Evolutionary conservation across 2,329 filamentous ascomycete genomes (phyloP), one percentile per base, ranked within the genome.

Genomic region (Paecilomyces sp.): DNA sequence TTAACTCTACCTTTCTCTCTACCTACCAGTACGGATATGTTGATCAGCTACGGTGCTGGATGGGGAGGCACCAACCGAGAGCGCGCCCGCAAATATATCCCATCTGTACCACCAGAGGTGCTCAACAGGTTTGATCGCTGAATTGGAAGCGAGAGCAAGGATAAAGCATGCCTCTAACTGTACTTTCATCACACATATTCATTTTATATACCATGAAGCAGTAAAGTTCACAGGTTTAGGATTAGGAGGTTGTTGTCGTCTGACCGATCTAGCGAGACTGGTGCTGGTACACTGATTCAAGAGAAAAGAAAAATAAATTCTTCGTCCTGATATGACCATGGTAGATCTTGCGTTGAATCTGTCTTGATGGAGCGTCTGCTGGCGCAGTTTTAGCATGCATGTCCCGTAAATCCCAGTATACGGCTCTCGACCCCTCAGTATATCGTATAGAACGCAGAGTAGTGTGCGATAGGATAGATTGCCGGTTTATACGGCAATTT

Each of bases 21-120:
- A 30, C 94, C 94, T 1, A 96, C 93, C 1, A 94, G 91, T 60
- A 97, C 92, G 28, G 94, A 99, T 74, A 99, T 99, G 94, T 83
- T 97, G 55, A 86, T 99, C 55, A 93, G 88, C 65, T 99, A 95
- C 69, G 94, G 94, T 0, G 92, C 94, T 12, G 94, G 94, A 0
- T 94, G 97, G 69, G 94, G 94, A 4, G 94, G 94, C 0, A 80
- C 94, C 54, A 96, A 99, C 77, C 84, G 89, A 63, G 94, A 97
- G 75, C 83, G 92, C 59, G 94, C 95, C 74, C 83, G 91, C 65
- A 96, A 96, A 77, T 99, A 99, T 73, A 95, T 96, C 54, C 94
- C 94, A 1, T 96, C 91, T 0, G 90, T 99, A 57, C 93, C 94
- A 18, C 88, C 92, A 0, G 94, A 99, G 76, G 96, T 97, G 70